Base-by-base conservation (phyloP, 176 grass and related monocot genomes). In the Aegilops tauschii region DNA sequence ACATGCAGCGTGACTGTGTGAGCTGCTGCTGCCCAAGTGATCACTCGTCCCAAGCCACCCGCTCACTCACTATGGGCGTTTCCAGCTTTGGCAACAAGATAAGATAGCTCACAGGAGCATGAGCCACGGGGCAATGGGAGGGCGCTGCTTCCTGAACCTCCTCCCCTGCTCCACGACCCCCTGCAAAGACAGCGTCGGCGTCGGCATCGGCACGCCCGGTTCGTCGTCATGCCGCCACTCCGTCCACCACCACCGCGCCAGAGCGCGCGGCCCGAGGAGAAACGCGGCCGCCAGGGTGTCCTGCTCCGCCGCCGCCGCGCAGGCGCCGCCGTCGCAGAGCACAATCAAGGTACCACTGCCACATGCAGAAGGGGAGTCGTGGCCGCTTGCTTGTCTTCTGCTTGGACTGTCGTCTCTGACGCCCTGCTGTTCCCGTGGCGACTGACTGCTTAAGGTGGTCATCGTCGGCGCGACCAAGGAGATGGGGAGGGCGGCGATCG, bases 391-490 rank as follows among this genome's bases (percentile, higher is more conserved):
- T 40, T 9, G 39, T 6, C 8, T 40, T 9, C 37, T 44, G 66
- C n/a, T 72, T 2, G 9, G 1, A 65, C 0, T 77, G 37, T 14
- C 4, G 1, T 77, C n/a, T 82, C 45, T 29, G 2, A 25, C 62
- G 61, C 50, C 50, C 50, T 18, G 50, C 62, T 63, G 31, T 52
- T 61, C 49, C 27, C 31, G 12, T 86, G 54, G 30, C 37, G 40
- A 28, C 25, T 2, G 2, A 9, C 11, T 72, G 9, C 5, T 64
- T 13, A 1, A 95, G 89, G 91, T 95, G 70, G 92, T 96, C 37
- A 96, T 96, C 71, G 66, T 92, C 82, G 93, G 93, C 3, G 91
- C 93, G 13, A 94, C 88, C 0, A 98, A 91, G 32, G 92, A 94
- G 45, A 92, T 96, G 1, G 93, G 96, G 29, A 96, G 78, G 83